Base-by-base conservation (phyloP, 306 rosid species). In the Crataegus laevigata region DNA sequence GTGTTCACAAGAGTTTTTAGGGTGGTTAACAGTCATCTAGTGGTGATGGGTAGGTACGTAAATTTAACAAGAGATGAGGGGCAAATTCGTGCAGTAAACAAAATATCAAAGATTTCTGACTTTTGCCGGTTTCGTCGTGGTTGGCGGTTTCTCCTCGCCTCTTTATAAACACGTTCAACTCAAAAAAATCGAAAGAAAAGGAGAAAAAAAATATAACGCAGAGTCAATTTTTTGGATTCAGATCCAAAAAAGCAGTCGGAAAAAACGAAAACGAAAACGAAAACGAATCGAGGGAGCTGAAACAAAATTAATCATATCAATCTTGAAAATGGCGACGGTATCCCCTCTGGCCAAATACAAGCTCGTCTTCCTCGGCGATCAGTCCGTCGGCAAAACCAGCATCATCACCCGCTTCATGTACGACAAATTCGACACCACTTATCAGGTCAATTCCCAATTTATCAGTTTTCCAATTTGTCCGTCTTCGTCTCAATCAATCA, bases 361-460 rank as follows among this genome's bases (percentile, higher is more conserved):
- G 84, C 91, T 91, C 25, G 91, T 91, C 43, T 91, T 91, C 82
- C 89, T 92, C 71, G 97, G 97, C 83, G 98, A 92, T 82, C 98
- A 92, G 85, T 90, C 98, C 19, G 96, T 88, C 40, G 98, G 96
- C 3, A 92, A 92, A 87, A 92, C 98, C 81, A 92, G 98, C 87
- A 90, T 92, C 84, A 90, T 92, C 87, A 92, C 98, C 64, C 98
- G 98, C 80, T 90, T 92, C 86, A 92, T 92, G 98, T 92, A 92
- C 88, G 98, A 92, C 88, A 92, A 92, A 84, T 92, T 92, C 78
- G 96, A 92, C 64, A 84, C 98, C 80, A 92, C 94, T 80, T 92
- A 92, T 77, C 98, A 92, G 96, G 98, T 88, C 21, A 50, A 50
- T 50, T 50, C 54, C 21, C 54, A 17, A 17, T 50, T 50, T 50